Conservation (phyloP, 257 asterid species). For the Primulina tabacum region DNA sequence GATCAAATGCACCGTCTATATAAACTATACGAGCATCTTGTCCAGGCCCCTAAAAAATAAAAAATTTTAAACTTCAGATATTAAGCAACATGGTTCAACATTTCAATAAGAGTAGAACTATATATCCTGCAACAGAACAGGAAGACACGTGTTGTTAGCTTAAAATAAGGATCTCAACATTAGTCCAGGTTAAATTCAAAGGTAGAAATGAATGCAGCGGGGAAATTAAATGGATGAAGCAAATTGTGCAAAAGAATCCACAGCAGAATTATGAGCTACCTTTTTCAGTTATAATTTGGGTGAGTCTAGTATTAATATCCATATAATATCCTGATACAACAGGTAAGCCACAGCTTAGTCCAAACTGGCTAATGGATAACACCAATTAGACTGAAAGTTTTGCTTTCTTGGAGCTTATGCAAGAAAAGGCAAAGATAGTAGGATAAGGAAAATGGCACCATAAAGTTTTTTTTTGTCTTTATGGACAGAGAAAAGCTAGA, state of each 20-base stretch:
- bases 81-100: constrained; percentile 7
- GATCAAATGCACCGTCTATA: constrained; percentile 99
- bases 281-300: background rate
- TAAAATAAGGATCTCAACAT: constrained; percentile 15
- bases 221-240: constrained; percentile 18
- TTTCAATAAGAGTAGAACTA: constrained; percentile 18
- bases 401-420: background rate
- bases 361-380: background rate
- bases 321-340: constrained; percentile 16
- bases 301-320: constrained; percentile 12
- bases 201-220: constrained; percentile 12
- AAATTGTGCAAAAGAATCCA: constrained; percentile 5
- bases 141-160: constrained; percentile 8
- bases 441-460: background rate
- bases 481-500: background rate
- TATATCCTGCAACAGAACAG: background rate
- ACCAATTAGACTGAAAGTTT: background rate
- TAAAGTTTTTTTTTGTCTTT: no score
- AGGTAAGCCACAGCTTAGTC: background rate
- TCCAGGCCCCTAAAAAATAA: constrained; percentile 67
- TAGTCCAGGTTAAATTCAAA: constrained; percentile 6
- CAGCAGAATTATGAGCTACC: background rate
- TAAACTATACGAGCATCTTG: constrained; percentile 94
- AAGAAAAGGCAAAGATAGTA: background rate
- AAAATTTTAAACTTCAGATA: constrained; percentile 22